Conservation (phyloP, 2,329 filamentous ascomycete species). For the Paraphoma sp. region DNA sequence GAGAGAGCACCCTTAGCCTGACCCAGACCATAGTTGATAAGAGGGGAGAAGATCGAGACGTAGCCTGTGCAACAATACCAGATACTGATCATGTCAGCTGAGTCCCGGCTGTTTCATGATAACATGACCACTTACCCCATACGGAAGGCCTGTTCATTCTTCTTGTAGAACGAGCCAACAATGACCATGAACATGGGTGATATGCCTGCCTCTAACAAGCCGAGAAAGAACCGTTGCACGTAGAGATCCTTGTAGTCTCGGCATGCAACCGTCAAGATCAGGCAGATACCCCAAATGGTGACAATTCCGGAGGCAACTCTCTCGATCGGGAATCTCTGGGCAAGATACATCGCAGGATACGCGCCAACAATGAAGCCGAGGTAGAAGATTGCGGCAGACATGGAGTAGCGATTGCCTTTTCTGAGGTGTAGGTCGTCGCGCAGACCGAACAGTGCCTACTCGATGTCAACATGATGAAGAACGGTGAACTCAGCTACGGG, state of each 20-base stretch:
- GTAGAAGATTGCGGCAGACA: constrained; percentile 14
- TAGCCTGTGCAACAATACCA: constrained; percentile 67
- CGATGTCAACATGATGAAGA: not conserved
- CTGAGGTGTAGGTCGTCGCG: constrained; percentile 42
- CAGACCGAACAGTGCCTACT: constrained; percentile 41
- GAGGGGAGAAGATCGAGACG: constrained; percentile 22
- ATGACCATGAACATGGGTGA: constrained; percentile 58
- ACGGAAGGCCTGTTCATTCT: constrained; percentile 65
- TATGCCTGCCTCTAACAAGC: constrained; percentile 61
- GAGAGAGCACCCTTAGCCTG: constrained; percentile 19
- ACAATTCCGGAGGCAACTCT: constrained; percentile 52
- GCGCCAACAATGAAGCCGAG: constrained; percentile 57
- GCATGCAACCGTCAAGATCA: constrained; percentile 55
- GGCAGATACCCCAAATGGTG: constrained; percentile 55
- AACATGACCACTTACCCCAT: constrained; percentile 50
- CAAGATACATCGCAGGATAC: constrained; percentile 55
- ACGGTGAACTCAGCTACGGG: not conserved
- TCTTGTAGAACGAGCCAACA: constrained; percentile 62
- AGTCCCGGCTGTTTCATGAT: not conserved
- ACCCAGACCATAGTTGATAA: constrained; percentile 37
- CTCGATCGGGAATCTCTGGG: constrained; percentile 56
- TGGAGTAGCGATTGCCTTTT: constrained; percentile 53
- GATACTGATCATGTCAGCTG: constrained; percentile 1
- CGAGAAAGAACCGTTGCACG: constrained; percentile 58
- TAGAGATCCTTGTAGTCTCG: constrained; percentile 59